A percentile compares a stretch with the other conserved stretches of the same genome.
phyloP scores from a whole-genome alignment of 2,329 filamentous ascomycete species.

The Fusarium torulosum region DNA sequence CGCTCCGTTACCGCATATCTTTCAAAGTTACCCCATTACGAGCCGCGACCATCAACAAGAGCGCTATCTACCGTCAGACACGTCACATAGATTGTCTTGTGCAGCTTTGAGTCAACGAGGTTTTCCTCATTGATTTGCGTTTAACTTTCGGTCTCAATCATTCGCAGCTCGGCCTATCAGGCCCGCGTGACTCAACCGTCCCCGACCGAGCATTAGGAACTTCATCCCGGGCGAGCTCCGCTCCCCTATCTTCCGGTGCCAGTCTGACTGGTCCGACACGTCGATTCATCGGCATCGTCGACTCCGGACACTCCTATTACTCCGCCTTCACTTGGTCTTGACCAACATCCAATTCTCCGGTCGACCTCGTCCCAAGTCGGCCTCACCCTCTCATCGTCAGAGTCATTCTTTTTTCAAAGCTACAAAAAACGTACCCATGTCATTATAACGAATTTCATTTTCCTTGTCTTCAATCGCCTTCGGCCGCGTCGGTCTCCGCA shows the following conservation, averaged over 20 bases:
- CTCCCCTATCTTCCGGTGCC: constrained; percentile 49
- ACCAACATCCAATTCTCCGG: constrained; percentile 25
- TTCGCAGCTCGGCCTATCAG: constrained; percentile 34
- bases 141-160: constrained; percentile 22
- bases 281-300: constrained; percentile 49
- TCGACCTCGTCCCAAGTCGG: constrained; percentile 51
- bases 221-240: constrained; percentile 49
- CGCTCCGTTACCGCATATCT: constrained; percentile 21
- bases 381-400: constrained; percentile 42
- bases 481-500: constrained; percentile 50
- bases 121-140: constrained; percentile 36
- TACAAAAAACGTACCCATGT: constrained; percentile 56
- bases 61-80: constrained; percentile 11
- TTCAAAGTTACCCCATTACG: constrained; percentile 21
- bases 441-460: constrained; percentile 58
- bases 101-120: constrained; percentile 47
- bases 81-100: constrained; percentile 31
- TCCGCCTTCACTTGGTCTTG: constrained; percentile 22
- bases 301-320: constrained; percentile 38
- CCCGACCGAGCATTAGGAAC: constrained; percentile 43
- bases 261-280: constrained; percentile 49
- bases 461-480: constrained; percentile 49
- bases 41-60: constrained; percentile 34
- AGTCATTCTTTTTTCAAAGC: constrained; percentile 49
- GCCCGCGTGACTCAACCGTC: constrained; percentile 44